A percentile compares a stretch with the other conserved stretches of the same genome.
phyloP scores from a whole-genome alignment of 2,329 filamentous ascomycete species.

The Sporothrix pseudoabietina region DNA sequence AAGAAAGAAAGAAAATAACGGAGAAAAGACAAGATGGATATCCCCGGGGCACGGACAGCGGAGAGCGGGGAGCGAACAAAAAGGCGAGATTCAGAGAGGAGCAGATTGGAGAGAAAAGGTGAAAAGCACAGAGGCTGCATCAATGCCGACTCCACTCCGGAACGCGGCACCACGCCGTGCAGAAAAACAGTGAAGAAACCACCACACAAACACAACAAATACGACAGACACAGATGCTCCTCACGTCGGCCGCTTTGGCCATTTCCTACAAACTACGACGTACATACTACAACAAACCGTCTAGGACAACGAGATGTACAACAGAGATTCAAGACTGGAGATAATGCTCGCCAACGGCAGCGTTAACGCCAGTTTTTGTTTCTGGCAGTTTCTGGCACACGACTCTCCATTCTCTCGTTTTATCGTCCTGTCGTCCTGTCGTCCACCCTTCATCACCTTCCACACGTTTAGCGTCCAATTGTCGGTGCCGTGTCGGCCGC shows the following conservation, averaged over 20 bases:
- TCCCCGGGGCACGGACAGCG: not conserved
- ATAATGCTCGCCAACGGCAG: not conserved
- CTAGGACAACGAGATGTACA: too few relatives aligned
- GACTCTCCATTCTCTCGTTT: too few relatives aligned
- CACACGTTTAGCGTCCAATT: not conserved
- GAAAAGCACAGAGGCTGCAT: not conserved
- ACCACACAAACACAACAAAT: not conserved
- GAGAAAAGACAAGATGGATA: not conserved
- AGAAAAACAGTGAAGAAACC: not conserved
- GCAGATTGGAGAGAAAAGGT: not conserved
- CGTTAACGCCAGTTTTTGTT: not conserved
- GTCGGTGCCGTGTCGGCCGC: conserved; percentile 5
- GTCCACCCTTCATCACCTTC: not conserved
- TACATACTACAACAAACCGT: not conserved
- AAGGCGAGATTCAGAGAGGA: not conserved
- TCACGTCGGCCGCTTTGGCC: not conserved
- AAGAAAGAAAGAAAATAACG: not conserved
- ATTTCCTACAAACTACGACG: not conserved
- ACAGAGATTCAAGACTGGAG: not conserved
- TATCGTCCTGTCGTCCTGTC: not conserved
- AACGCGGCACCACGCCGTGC: conserved; percentile 10
- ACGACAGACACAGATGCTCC: not conserved
- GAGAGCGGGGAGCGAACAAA: not conserved
- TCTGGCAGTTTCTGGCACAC: too few relatives aligned
- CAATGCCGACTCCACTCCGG: conserved; percentile 18